These are phyloP conservation scores for Neovahlkampfia damariscottae DNA, from an alignment of 78 protist genomes.

Conservation along the genomic window DNA sequence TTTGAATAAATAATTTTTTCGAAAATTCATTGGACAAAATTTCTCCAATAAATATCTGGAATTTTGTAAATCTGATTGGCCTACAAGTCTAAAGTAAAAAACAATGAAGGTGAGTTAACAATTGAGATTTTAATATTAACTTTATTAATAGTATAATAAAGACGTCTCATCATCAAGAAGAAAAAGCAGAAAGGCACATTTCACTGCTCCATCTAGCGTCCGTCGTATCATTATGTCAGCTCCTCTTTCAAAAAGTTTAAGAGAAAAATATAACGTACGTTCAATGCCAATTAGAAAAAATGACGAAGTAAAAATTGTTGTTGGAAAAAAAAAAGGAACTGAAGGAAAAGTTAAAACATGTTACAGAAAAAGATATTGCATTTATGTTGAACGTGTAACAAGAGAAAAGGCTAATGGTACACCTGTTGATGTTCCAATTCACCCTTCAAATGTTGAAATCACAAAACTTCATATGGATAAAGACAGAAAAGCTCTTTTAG, in stretches of 20 bases:
- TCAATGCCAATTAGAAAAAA: slow-evolving; percentile 97
- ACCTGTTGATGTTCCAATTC: slow-evolving; percentile 23
- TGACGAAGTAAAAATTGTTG: slow-evolving; percentile 86
- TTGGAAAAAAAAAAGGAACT: slow-evolving; percentile 77
- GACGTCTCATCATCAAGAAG: slow-evolving; percentile 83
- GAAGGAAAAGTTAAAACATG: slow-evolving; percentile 76
- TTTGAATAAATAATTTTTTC: no score
- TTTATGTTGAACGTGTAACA: slow-evolving; percentile 84
- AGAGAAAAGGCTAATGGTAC: slow-evolving; percentile 88
- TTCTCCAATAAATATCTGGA: no score
- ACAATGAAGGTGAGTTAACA: no score
- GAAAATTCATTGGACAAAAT: no score
- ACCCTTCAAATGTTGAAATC: slow-evolving; percentile 78
- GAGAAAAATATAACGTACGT: slow-evolving; percentile 85
- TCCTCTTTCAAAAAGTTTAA: slow-evolving; percentile 91
- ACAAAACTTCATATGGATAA: slow-evolving; percentile 85
- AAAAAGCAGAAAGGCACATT: slow-evolving; percentile 96
- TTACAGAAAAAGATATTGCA: slow-evolving; percentile 85
- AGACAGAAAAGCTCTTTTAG: slow-evolving; percentile 83
- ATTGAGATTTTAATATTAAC: no score
- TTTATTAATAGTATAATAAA: not conserved
- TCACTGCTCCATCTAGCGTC: slow-evolving; percentile 86
- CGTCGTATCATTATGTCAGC: slow-evolving; percentile 87
- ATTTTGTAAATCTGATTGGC: no score
- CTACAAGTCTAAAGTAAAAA: no score